Evolutionary conservation across 495 filamentous ascomycete genomes (phyloP), one percentile per base, ranked within the genome.

Genomic region (Trichoderma virens): DNA sequence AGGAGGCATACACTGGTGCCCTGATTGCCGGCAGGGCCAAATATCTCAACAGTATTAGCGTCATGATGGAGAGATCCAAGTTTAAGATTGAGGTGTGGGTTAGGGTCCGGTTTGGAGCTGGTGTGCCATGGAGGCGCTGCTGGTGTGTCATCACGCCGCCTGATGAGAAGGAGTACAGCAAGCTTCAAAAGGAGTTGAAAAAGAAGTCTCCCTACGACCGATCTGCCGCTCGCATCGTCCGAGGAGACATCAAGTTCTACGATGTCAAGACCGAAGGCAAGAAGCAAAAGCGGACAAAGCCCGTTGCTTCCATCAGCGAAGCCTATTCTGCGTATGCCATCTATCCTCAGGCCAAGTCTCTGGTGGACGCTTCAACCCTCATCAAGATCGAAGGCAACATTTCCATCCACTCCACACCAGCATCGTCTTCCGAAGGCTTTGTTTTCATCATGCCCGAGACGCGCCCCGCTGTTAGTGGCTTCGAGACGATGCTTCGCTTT

Each of bases 361-460:
- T 99, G 23, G 96, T 99, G 60, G 93, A 99, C 66, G 87, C 92
- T 66, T 98, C 94, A 2, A 96, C 93, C 0, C 78, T 99, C 67
- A 81, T 99, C 61, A 99, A 99, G 73, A 81, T 99, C 27, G 94
- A 99, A 75, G 94, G 94, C 3, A 85, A 83, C 59, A 90, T 98
- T 62, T 94, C 87, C 1, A 89, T 96, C 32, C 91, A 97, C 73
- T 85, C 87, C 1, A 82, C 84, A 11, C 85, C 86, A 5, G 82
- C 90, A 35, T 83, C 88, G 5, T 84, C 85, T 8, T 87, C 85
- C 8, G 95, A 98, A 70, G 94, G 95, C 2, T 95, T 96, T 69
- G 91, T 99, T 3, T 99, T 98, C 70, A 87, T 97, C 67, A 97
- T 98, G 95, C 95, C 94, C 2, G 94, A 99, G 73, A 84, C 86